Base-by-base conservation (phyloP, 768 basidiomycete species). In the Kwoniella mangroviensis region DNA sequence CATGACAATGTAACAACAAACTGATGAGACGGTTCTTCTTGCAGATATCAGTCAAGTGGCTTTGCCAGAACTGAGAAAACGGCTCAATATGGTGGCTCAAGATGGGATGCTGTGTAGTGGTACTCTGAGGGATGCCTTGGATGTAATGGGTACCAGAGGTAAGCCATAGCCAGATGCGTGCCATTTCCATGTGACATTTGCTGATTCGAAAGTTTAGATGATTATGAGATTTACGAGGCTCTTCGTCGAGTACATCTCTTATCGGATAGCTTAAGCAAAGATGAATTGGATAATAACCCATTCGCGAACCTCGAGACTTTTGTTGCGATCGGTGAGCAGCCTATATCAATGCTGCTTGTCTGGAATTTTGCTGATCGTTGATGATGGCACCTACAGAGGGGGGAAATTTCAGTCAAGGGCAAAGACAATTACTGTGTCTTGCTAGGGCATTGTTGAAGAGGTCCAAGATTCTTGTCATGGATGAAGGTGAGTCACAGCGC, bases 51-150 rank as follows among this genome's bases (percentile, higher is more conserved):
- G 53, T 4, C 45, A 57, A 10, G 52, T 82, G 0, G 56, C 73
- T 5, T 65, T 82, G 51, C 67, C 71, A 9, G 76, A 78, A 26
- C 68, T 84, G 22, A 61, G 83, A 53, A 71, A 73, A 9, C 72
- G 78, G 41, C 57, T 84, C 22, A 79, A 80, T 21, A 81, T 81
- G 71, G 79, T 84, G 19, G 79, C 78, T 10, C 83, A 84, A 68
- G 83, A 84, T 69, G 76, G 79, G 4, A 69, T 59, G 19, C 72
- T 84, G 15, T 75, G 75, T 40, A 82, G 81, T 2, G 83, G 83
- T 0, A 81, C 79, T 1, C 60, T 84, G n/a, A 63, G 80, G 21
- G 69, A 82, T n/a, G 77, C 81, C 2, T 63, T 84, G 49, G 83
- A 84, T 60, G 79, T 81, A 6, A 76, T 76, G 11, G 75, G 75